These are phyloP conservation scores for Circinella minor DNA, from an alignment of 371 early-diverging fungal species.

Conservation along the genomic window DNA sequence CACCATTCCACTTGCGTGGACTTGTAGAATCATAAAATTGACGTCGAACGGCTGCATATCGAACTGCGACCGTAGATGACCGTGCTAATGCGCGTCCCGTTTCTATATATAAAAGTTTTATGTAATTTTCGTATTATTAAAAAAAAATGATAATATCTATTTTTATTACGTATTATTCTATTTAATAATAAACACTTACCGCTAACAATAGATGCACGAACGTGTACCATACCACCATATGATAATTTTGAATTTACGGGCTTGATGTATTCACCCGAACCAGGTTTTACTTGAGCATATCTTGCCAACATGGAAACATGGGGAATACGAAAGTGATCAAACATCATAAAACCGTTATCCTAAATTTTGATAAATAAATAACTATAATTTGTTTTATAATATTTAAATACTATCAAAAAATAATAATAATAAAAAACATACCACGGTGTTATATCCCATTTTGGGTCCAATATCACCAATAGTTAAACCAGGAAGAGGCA, in stretches of 20 bases:
- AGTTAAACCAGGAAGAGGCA: slow-evolving; percentile 75
- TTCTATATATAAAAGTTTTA: slow-evolving; percentile 16
- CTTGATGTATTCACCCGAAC: slow-evolving; percentile 68
- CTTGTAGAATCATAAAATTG: slow-evolving; percentile 55
- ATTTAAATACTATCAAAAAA: neutral
- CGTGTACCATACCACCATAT: slow-evolving; percentile 79
- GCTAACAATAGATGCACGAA: slow-evolving; percentile 70
- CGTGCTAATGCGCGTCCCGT: slow-evolving; percentile 57
- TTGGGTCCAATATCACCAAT: slow-evolving; percentile 93
- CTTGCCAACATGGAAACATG: slow-evolving; percentile 80
- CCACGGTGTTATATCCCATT: slow-evolving; percentile 75
- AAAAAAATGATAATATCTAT: neutral
- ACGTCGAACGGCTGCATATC: slow-evolving; percentile 56
- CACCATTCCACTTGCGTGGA: slow-evolving; percentile 39
- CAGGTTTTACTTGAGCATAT: slow-evolving; percentile 72
- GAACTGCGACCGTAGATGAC: slow-evolving; percentile 49
- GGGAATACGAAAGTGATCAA: slow-evolving; percentile 80
- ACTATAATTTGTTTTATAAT: no score
- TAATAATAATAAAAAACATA: no score
- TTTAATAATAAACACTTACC: slow-evolving; percentile 28
- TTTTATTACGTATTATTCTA: neutral
- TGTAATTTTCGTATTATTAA: no score
- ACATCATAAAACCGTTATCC: slow-evolving; percentile 87
- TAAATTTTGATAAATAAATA: neutral
- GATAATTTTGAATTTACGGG: slow-evolving; percentile 74